phyloP scores from a whole-genome alignment of 208 protist species.

The Leishmania lainsoni region DNA sequence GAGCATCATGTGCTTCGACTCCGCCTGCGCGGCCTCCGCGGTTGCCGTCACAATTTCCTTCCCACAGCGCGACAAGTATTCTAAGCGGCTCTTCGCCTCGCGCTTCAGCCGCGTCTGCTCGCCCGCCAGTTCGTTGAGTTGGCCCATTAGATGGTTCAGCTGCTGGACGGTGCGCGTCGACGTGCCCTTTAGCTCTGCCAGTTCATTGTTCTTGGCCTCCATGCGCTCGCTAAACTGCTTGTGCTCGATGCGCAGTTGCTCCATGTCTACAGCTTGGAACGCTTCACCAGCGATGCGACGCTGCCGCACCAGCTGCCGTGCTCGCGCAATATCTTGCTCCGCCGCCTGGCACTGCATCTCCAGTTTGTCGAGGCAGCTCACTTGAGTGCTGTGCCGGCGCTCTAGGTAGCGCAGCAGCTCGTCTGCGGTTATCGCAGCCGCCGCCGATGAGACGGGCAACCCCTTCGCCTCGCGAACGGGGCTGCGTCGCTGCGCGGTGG shows the following conservation, averaged over 20 bases:
- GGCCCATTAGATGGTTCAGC: slow-evolving; percentile 90
- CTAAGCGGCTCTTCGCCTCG: slow-evolving; percentile 81
- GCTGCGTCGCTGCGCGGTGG: neutral
- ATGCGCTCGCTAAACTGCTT: slow-evolving; percentile 95
- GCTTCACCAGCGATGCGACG: slow-evolving; percentile 91
- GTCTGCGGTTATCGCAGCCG: slow-evolving; percentile 61
- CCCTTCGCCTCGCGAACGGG: slow-evolving; percentile 5
- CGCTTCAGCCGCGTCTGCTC: slow-evolving; percentile 87
- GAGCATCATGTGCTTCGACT: slow-evolving; percentile 74
- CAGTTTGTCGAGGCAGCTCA: slow-evolving; percentile 88
- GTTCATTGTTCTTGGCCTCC: slow-evolving; percentile 93
- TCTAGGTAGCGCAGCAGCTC: slow-evolving; percentile 88
- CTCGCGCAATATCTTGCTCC: slow-evolving; percentile 78
- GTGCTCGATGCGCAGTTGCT: slow-evolving; percentile 97
- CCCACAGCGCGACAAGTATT: slow-evolving; percentile 70
- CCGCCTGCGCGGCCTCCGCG: slow-evolving; percentile 65
- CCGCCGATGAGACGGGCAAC: slow-evolving; percentile 8
- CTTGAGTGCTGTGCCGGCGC: slow-evolving; percentile 62
- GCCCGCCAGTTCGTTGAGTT: slow-evolving; percentile 78
- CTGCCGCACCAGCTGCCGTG: slow-evolving; percentile 88
- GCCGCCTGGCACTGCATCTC: slow-evolving; percentile 75
- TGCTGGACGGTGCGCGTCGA: slow-evolving; percentile 94
- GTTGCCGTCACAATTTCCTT: slow-evolving; percentile 70
- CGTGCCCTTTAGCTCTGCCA: slow-evolving; percentile 94
- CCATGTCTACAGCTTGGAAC: slow-evolving; percentile 95